phyloP scores from a whole-genome alignment of 2,329 filamentous ascomycete species.

The Fonsecaea pedrosoi region DNA sequence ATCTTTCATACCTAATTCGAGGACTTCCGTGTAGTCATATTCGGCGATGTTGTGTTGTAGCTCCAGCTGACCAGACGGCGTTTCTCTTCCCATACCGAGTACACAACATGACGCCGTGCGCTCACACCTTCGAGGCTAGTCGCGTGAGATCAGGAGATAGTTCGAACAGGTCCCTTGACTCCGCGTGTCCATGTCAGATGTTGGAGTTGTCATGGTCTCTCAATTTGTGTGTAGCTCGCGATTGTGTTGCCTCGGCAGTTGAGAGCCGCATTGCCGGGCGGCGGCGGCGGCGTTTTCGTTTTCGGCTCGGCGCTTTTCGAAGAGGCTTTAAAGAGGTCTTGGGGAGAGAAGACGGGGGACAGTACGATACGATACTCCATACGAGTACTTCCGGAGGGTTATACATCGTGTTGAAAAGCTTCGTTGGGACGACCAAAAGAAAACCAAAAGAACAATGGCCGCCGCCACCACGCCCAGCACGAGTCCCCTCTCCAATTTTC shows the following conservation, averaged over 20 bases:
- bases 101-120: background rate
- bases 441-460: slow-evolving; percentile 1
- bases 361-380: background rate
- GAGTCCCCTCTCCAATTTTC: slow-evolving; percentile 5
- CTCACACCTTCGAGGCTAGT: background rate
- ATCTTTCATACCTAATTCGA: too few relatives aligned
- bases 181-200: background rate
- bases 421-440: background rate
- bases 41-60: too few relatives aligned
- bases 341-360: background rate
- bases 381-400: background rate
- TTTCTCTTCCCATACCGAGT: background rate
- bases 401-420: background rate
- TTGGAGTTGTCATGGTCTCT: background rate
- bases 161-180: background rate
- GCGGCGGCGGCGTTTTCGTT: background rate
- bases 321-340: background rate
- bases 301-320: background rate
- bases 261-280: background rate
- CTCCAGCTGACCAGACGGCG: background rate
- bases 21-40: too few relatives aligned
- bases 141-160: background rate
- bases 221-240: too few relatives aligned
- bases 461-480: slow-evolving; percentile 7
- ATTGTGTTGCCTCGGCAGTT: background rate